phyloP scores from a whole-genome alignment of 2,329 filamentous ascomycete genomes.

The Nigrospora oryzae region DNA sequence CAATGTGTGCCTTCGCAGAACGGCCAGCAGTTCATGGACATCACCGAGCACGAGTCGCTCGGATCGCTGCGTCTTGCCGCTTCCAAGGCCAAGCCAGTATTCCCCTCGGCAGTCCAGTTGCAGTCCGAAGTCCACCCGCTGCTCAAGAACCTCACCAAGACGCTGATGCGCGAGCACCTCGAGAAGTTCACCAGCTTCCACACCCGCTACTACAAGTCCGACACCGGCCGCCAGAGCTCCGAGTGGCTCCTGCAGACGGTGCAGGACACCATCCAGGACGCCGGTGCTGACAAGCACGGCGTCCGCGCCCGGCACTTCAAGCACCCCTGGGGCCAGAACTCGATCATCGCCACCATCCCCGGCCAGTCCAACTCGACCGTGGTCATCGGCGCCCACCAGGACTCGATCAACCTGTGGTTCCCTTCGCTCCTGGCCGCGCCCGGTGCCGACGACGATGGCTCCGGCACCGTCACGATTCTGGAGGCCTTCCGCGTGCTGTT shows the following conservation, averaged over 20 bases:
- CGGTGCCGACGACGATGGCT: constrained; percentile 92
- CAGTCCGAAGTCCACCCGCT: constrained; percentile 61
- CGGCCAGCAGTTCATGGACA: constrained; percentile 88
- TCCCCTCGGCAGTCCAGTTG: constrained; percentile 57
- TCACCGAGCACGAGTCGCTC: constrained; percentile 66
- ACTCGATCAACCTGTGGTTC: constrained; percentile 89
- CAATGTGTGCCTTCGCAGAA: constrained; percentile 41
- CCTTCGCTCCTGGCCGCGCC: constrained; percentile 78
- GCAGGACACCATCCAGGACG: constrained; percentile 58
- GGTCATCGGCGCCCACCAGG: constrained; percentile 86
- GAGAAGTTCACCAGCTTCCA: constrained; percentile 72
- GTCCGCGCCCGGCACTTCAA: constrained; percentile 66
- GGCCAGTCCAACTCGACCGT: constrained; percentile 77
- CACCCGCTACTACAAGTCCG: constrained; percentile 74
- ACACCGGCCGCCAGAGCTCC: constrained; percentile 74
- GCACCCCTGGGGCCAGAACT: constrained; percentile 84
- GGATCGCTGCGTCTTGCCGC: constrained; percentile 35
- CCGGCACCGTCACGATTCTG: constrained; percentile 87
- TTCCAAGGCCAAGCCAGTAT: constrained; percentile 40
- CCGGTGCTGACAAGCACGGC: constrained; percentile 58
- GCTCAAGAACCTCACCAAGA: constrained; percentile 61
- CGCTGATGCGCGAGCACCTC: constrained; percentile 69
- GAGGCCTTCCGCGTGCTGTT: constrained; percentile 81
- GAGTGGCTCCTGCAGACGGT: constrained; percentile 79
- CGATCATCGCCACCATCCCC: constrained; percentile 85